phyloP scores from a whole-genome alignment of 2,329 filamentous ascomycete genomes.

The Paecilomyces sp. region DNA sequence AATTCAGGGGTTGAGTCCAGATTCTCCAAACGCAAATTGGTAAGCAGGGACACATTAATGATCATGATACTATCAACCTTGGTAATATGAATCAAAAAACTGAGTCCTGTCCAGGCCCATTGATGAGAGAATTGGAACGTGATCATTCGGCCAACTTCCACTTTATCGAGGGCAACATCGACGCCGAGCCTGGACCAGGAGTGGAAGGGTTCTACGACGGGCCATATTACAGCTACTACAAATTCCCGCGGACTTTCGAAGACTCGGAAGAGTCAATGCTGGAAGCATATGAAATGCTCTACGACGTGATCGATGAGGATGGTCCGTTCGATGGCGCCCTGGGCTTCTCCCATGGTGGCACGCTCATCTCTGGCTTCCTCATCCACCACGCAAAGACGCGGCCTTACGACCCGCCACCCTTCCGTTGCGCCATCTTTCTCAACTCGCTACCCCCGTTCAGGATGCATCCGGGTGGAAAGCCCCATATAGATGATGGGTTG shows the following conservation, averaged over 20 bases:
- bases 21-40: conserved; percentile 22
- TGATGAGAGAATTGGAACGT: conserved; percentile 18
- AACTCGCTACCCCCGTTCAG: conserved; percentile 23
- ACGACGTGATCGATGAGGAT: conserved; percentile 18
- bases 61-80: not conserved
- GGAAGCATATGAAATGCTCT: conserved; percentile 19
- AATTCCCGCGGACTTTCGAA: conserved; percentile 18
- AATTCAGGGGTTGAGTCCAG: conserved; percentile 5
- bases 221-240: conserved; percentile 26
- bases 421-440: conserved; percentile 28
- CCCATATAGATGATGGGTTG: conserved; percentile 15
- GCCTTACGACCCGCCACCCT: conserved; percentile 13
- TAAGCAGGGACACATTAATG: conserved; percentile 7
- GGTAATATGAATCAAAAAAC: too few species aligned
- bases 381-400: conserved; percentile 19
- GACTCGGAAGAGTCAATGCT: conserved; percentile 13
- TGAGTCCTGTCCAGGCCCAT: conserved; percentile 9
- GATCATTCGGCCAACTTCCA: conserved; percentile 23
- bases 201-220: conserved; percentile 22
- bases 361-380: conserved; percentile 22
- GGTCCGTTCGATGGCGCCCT: conserved; percentile 26
- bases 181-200: conserved; percentile 19
- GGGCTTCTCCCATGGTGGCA: conserved; percentile 29
- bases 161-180: conserved; percentile 22
- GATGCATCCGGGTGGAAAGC: conserved; percentile 13